Evolutionary conservation across 495 filamentous ascomycete genomes (phyloP), one percentile per base, ranked within the genome.

Genomic region (Lasiosphaeris hirsuta): DNA sequence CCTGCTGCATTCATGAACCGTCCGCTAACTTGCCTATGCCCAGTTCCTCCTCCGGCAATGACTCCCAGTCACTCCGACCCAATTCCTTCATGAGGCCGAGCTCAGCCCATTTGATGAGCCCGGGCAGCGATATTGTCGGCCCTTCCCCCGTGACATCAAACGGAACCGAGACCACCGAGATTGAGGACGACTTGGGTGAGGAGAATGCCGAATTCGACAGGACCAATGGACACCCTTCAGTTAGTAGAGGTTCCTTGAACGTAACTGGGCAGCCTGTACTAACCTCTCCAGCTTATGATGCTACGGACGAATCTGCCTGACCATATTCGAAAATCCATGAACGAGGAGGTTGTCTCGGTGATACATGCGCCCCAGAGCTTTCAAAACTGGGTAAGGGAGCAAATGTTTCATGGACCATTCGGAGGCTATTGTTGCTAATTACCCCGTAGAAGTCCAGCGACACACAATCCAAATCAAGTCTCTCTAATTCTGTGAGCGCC

Each of bases 301-400:
- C 77, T 85, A 34, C 85, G 78, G 55, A 81, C 83, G n/a, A 80
- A 82, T 54, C 70, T 85, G 10, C 69, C 78, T 52, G 78, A 81
- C 33, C 71, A 79, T 18, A 66, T 78, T 56, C 78, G 78, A 63
- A 72, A 75, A 54, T 76, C 79, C 18, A 74, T 79, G 38, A 82
- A 85, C 58, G 86, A 92, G 55, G 90, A 93, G 51, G 82, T 89
- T 18, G 78, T 86, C 56, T 96, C 91, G 3, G 91, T 94, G 47
- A 96, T 96, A 63, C 90, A 95, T 74, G 90, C 88, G 17, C 91
- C 91, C 4, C 73, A 87, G 61, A 88, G 86, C 39, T 96, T 92
- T 72, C 79, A 82, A 48, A 79, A 81, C 53, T 92, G 92, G 81
- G 89, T 93, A 30, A 30, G 23, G 23, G 23, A 30, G 23, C 23